Conservation (phyloP, 805 yeast species). For the Blastobotrys americana region DNA sequence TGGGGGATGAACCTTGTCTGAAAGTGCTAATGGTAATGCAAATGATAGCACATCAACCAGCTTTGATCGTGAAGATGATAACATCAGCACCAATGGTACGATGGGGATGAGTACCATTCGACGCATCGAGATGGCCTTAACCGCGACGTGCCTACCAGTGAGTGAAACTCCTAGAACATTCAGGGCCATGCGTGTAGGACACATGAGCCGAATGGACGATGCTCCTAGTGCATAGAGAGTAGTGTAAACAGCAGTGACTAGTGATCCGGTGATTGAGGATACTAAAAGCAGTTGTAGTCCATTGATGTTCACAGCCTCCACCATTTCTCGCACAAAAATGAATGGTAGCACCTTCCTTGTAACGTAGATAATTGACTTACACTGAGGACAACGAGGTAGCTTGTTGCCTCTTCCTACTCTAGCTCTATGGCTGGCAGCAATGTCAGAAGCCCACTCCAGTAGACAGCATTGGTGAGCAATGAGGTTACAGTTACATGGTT, state of each 20-base stretch:
- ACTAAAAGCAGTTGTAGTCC: slow-evolving; percentile 15
- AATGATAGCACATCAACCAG: slow-evolving; percentile 11
- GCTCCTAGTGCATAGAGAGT: slow-evolving; percentile 27
- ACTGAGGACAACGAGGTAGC: slow-evolving; percentile 29
- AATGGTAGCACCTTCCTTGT: slow-evolving; percentile 14
- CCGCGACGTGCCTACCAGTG: slow-evolving; percentile 8
- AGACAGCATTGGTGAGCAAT: slow-evolving; percentile 42
- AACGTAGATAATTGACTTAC: slow-evolving; percentile 23
- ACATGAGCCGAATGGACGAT: slow-evolving; percentile 21
- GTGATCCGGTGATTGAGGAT: slow-evolving; percentile 15
- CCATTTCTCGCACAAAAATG: slow-evolving; percentile 13
- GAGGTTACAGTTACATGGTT: slow-evolving; percentile 41
- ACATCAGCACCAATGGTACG: slow-evolving; percentile 21
- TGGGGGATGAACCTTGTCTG: slow-evolving; percentile 13
- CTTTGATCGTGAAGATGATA: slow-evolving; percentile 16
- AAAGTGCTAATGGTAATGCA: slow-evolving; percentile 18
- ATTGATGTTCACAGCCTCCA: slow-evolving; percentile 14
- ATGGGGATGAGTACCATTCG: slow-evolving; percentile 21
- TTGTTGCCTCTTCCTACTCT: not conserved
- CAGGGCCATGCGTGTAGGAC: slow-evolving; percentile 24
- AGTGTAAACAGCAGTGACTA: slow-evolving; percentile 17
- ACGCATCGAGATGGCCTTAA: slow-evolving; percentile 14
- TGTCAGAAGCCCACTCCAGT: slow-evolving; percentile 35
- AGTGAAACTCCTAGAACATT: slow-evolving; percentile 20
- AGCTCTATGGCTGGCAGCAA: slow-evolving; percentile 17